These are phyloP conservation scores for Acer saccharum DNA, from an alignment of 345 rosid genomes.

Conservation along the genomic window DNA sequence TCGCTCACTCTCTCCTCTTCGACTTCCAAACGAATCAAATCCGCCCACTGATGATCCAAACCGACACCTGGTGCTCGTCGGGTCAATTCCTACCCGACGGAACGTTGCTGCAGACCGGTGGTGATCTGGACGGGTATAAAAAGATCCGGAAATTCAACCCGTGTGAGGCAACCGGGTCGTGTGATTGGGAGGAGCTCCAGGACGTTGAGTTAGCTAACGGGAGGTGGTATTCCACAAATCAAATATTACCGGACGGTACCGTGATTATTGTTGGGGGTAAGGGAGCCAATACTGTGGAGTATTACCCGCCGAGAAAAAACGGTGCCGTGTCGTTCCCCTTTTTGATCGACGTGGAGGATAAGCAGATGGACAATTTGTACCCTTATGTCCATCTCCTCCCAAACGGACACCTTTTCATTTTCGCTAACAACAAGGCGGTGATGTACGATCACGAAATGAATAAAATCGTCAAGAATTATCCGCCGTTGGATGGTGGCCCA, in stretches of 20 bases:
- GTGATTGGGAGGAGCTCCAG: constrained; percentile 73
- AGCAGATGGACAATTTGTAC: constrained; percentile 86
- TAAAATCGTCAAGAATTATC: constrained; percentile 53
- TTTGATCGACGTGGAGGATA: constrained; percentile 64
- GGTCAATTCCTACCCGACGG: constrained; percentile 78
- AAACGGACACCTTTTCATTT: constrained; percentile 72
- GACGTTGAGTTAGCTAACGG: constrained; percentile 48
- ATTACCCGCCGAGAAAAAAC: constrained; percentile 52
- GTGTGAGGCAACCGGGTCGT: constrained; percentile 40
- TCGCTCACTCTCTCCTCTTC: constrained; percentile 66
- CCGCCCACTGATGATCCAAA: constrained; percentile 65
- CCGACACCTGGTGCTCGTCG: constrained; percentile 83
- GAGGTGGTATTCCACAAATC: constrained; percentile 73
- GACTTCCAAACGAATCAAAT: constrained; percentile 50
- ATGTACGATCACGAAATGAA: constrained; percentile 56
- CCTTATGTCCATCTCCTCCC: constrained; percentile 94
- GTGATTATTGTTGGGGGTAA: constrained; percentile 75
- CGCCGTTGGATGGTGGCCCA: constrained; percentile 76
- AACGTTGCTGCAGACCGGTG: constrained; percentile 76
- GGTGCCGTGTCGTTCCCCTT: constrained; percentile 72
- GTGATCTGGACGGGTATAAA: constrained; percentile 52
- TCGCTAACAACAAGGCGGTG: constrained; percentile 77
- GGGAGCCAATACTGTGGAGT: constrained; percentile 63
- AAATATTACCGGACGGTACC: constrained; percentile 72
- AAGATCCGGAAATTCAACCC: constrained; percentile 63